phyloP scores from a whole-genome alignment of 164 flowering plant species.

The Magnolia sinica region DNA sequence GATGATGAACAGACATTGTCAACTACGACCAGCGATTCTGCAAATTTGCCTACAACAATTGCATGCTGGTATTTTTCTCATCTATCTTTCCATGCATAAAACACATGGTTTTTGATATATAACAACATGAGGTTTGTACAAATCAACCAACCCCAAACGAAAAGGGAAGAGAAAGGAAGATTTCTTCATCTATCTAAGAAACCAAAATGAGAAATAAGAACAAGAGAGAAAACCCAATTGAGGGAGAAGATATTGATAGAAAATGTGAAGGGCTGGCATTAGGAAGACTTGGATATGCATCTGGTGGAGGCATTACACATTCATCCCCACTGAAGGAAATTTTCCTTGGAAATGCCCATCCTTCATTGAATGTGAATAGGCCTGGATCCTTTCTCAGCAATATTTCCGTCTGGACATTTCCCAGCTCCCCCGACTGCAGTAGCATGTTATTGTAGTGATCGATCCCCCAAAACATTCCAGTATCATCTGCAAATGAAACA shows the following conservation, averaged over 20 bases:
- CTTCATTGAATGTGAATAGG: slow-evolving; percentile 55
- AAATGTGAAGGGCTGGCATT: slow-evolving; percentile 18
- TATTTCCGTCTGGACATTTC: slow-evolving; percentile 72
- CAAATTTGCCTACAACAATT: too few species aligned
- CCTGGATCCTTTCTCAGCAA: slow-evolving; percentile 56
- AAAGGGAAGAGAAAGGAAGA: not conserved
- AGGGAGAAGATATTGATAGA: not conserved
- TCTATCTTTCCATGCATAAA: too few species aligned
- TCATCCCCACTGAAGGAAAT: slow-evolving; percentile 55
- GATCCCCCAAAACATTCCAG: slow-evolving; percentile 80
- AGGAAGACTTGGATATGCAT: slow-evolving; percentile 61
- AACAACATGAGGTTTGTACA: not conserved
- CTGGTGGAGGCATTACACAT: slow-evolving; percentile 81
- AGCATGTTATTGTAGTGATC: slow-evolving; percentile 65
- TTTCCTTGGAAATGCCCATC: slow-evolving; percentile 81
- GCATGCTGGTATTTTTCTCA: too few species aligned
- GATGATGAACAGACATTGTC: too few species aligned
- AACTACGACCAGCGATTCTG: too few species aligned
- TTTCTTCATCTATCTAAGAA: not conserved
- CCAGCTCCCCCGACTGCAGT: slow-evolving; percentile 55
- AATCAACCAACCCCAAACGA: not conserved
- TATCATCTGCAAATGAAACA: slow-evolving; percentile 52
- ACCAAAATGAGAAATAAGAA: not conserved
- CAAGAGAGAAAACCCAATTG: not conserved
- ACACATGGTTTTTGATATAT: not conserved